phyloP scores from a whole-genome alignment of 805 yeast species.

The Jamesozyma jinghongensis region DNA sequence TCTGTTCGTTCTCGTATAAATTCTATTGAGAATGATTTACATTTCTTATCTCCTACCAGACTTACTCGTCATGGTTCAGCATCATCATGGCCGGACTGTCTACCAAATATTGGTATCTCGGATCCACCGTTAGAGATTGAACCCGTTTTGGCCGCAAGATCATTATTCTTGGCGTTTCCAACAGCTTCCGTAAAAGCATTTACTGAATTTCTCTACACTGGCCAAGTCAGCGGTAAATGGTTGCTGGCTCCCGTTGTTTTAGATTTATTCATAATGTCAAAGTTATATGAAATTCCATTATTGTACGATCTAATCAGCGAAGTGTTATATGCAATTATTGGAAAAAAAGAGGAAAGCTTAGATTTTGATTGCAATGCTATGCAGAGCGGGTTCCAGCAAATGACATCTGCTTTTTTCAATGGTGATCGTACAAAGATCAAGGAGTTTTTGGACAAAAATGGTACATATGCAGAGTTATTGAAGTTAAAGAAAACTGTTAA shows the following conservation, averaged over 20 bases:
- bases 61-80: slow-evolving; percentile 5
- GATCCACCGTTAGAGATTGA: slow-evolving; percentile 34
- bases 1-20: background rate
- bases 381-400: slow-evolving; percentile 17
- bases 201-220: slow-evolving; percentile 67
- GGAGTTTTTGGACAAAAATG: slow-evolving; percentile 19
- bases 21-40: background rate
- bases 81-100: slow-evolving; percentile 10
- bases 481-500: slow-evolving; percentile 48
- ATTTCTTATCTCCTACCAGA: slow-evolving; percentile 1
- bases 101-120: slow-evolving; percentile 12
- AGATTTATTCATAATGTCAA: slow-evolving; percentile 53
- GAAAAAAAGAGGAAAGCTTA: slow-evolving; percentile 49
- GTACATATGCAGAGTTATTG: slow-evolving; percentile 31
- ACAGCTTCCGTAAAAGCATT: slow-evolving; percentile 55
- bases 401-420: slow-evolving; percentile 13
- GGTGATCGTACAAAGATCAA: slow-evolving; percentile 19
- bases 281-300: slow-evolving; percentile 59
- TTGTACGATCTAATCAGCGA: slow-evolving; percentile 62
- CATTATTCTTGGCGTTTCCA: slow-evolving; percentile 58
- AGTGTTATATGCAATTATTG: slow-evolving; percentile 58
- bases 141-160: slow-evolving; percentile 57
- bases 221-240: slow-evolving; percentile 73
- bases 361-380: slow-evolving; percentile 2
- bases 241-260: slow-evolving; percentile 57